Evolutionary conservation across 345 rosid species (phyloP).

Genomic region (Nephelium lappaceum): DNA sequence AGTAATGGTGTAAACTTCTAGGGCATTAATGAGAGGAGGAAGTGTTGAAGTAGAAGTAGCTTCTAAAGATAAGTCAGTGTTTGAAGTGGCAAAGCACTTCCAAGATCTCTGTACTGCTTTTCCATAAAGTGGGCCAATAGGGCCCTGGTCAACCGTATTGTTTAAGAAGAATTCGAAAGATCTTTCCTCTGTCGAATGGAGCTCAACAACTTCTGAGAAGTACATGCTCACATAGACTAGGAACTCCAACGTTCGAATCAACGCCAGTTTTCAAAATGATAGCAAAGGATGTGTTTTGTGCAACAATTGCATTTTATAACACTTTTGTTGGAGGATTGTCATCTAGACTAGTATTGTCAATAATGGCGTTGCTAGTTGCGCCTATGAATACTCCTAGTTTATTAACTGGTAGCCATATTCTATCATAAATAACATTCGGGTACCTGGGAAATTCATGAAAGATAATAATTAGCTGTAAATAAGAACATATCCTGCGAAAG

Average conservation of each 20-base stretch:
- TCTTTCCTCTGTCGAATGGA: conserved; percentile 35
- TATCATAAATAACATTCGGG: conserved; percentile 28
- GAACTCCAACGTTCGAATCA: conserved; percentile 10
- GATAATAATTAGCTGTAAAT: too few species aligned
- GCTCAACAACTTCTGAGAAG: conserved; percentile 44
- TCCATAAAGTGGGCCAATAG: conserved; percentile 35
- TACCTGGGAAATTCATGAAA: conserved; percentile 16
- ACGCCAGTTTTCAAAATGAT: conserved; percentile 13
- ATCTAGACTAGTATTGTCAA: background rate
- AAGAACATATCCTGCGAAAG: too few species aligned
- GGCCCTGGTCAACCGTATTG: background rate
- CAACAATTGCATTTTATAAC: conserved; percentile 33
- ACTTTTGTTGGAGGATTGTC: conserved; percentile 40
- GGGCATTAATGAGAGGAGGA: conserved; percentile 53
- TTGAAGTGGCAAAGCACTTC: conserved; percentile 26
- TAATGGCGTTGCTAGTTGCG: conserved; percentile 13
- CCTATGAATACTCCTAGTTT: background rate
- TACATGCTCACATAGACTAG: conserved; percentile 39
- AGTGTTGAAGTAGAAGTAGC: conserved; percentile 41
- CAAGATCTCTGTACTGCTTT: background rate
- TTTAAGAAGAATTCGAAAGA: conserved; percentile 29
- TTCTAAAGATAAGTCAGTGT: conserved; percentile 28
- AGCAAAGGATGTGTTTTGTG: conserved; percentile 4
- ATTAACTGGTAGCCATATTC: conserved; percentile 39
- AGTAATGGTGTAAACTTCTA: conserved; percentile 35